Evolutionary conservation across 371 early-diverging fungal species (phyloP), one percentile per base, ranked within the genome.

Genomic region (Mucor velutinosus): DNA sequence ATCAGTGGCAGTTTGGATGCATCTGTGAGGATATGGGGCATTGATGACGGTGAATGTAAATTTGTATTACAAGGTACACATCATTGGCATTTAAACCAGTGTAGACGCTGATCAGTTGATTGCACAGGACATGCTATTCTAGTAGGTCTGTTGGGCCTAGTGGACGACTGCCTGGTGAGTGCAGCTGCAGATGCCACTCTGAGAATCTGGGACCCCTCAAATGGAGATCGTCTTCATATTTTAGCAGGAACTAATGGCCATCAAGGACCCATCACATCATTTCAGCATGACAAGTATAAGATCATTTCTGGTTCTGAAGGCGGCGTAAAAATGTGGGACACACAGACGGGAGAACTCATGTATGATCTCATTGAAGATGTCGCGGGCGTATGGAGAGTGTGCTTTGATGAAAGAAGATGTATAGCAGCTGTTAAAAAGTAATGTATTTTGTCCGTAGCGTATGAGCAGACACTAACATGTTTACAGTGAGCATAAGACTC

Each of bases 1-100:
- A 93, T 96, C 69, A 93, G 94, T 66, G 99, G 99, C 45, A 95
- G 96, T 70, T 93, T 99, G 92, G 99, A 99, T 81, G 91, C 96
- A 0, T 89, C 91, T 33, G 97, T 98, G n/a, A 86, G 93, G 32
- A 93, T 99, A 32, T 99, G 99, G 99, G 90, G 93, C 71, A 83
- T 95, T 27, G 86, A 86, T 43, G 91, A 93, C 15, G 98, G 98
- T n/a, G 79, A 80, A 1, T 89, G 89, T 57, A 76, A 96, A 59
- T 86, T 89, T 58, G 86, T 88, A 12, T 62, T 82, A 21, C 71
- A 71, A 65, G 75, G 74, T 74, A 74, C 53, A 33, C 12, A 14
- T 15, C 14, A 27, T 53, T 53, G 27, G 27, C 4, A 4, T 27
- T 53, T 25, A 4, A 53, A 27, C 53, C 15, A 27, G 23, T 53